Percentiles rank a stretch among this genome's conserved stretches.
Conservation (phyloP, 129 eudicot genomes). For the Ambrosia artemisiifolia region DNA sequence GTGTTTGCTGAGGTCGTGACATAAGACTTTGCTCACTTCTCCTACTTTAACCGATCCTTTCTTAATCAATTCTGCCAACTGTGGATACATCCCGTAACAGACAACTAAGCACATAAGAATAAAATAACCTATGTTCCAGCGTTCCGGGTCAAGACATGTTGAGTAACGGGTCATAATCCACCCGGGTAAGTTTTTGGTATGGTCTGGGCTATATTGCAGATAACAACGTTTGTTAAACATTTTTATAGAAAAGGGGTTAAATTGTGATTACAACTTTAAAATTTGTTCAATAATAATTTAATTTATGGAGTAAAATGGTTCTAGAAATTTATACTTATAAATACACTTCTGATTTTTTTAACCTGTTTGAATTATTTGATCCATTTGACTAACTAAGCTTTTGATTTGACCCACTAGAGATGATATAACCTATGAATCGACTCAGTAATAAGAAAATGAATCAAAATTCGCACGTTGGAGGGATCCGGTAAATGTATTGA, state of each 20-base stretch:
- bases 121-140: neutral
- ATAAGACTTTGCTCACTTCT: conserved; percentile 74
- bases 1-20: conserved; percentile 76
- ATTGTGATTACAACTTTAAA: neutral
- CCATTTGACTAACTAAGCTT: neutral
- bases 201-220: neutral
- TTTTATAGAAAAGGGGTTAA: neutral
- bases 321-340: neutral
- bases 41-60: conserved; percentile 77
- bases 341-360: neutral
- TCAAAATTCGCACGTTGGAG: neutral
- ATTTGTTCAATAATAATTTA: neutral
- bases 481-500: neutral
- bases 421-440: neutral
- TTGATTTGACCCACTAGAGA: neutral
- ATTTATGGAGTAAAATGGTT: neutral
- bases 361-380: neutral
- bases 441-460: neutral
- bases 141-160: neutral
- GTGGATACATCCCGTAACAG: conserved; percentile 24
- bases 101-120: conserved; percentile 6
- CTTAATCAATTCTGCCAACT: conserved; percentile 82
- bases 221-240: too few relatives aligned
- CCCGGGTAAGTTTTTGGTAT: neutral
- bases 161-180: neutral